Percentiles rank a stretch among this genome's conserved stretches.
These are phyloP conservation scores for Lachancea meyersii DNA, from an alignment of 805 yeast species.

Conservation along the genomic window DNA sequence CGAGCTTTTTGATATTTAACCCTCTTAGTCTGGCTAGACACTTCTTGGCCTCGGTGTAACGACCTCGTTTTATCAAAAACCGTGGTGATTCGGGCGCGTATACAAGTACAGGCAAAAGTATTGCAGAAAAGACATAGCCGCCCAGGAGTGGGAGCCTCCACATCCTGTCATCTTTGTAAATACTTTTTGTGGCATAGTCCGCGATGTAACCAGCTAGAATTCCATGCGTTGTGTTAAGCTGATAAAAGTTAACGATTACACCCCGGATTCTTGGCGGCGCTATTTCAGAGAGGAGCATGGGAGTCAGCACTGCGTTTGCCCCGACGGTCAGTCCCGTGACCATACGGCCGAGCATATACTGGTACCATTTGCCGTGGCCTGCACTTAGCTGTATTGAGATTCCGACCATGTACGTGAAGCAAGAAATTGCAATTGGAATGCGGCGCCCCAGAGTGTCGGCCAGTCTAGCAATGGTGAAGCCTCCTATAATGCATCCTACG, in stretches of 20 bases:
- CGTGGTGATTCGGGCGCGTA: constrained; percentile 62
- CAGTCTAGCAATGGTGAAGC: constrained; percentile 46
- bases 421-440: constrained; percentile 46
- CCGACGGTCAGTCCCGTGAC: constrained; percentile 71
- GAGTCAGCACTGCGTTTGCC: constrained; percentile 58
- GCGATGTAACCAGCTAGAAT: constrained; percentile 59
- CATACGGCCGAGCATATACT: constrained; percentile 53
- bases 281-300: constrained; percentile 57
- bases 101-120: constrained; percentile 51
- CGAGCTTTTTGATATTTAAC: not conserved
- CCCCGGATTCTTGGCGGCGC: constrained; percentile 61
- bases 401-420: constrained; percentile 53
- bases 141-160: constrained; percentile 62
- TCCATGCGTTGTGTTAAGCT: constrained; percentile 52
- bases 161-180: constrained; percentile 35
- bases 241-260: constrained; percentile 53
- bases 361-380: constrained; percentile 46
- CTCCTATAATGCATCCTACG: constrained; percentile 63
- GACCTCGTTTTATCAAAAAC: constrained; percentile 43
- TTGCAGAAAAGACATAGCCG: constrained; percentile 32
- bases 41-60: constrained; percentile 46
- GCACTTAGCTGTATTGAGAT: constrained; percentile 52
- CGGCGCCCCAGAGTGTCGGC: constrained; percentile 56
- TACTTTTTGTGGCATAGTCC: constrained; percentile 46
- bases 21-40: constrained; percentile 37